Conservation (phyloP, 306 rosid genomes). For the Astragalus membranaceus region DNA sequence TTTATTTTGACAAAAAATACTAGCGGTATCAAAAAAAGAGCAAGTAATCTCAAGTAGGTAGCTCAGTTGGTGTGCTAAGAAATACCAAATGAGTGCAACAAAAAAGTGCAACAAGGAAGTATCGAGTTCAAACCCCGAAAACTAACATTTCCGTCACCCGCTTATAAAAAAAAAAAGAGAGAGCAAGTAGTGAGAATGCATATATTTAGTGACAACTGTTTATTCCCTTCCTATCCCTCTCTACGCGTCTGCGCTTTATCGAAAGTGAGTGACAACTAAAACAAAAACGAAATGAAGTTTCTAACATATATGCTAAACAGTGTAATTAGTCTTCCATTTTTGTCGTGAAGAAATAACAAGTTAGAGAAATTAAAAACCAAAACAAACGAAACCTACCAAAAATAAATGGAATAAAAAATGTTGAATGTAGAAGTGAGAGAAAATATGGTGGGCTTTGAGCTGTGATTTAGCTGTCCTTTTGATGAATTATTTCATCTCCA, state of each 20-base stretch:
- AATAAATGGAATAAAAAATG: not conserved
- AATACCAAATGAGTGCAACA: too few relatives aligned
- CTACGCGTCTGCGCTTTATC: slow-evolving; percentile 28
- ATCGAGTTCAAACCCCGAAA: too few relatives aligned
- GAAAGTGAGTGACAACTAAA: slow-evolving; percentile 7
- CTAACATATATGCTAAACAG: not conserved
- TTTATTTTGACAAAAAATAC: too few relatives aligned
- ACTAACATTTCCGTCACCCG: too few relatives aligned
- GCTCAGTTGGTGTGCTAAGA: too few relatives aligned
- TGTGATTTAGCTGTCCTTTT: slow-evolving; percentile 80
- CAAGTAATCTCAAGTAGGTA: too few relatives aligned
- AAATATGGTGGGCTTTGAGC: slow-evolving; percentile 84
- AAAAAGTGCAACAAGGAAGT: too few relatives aligned
- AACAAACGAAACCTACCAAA: not conserved
- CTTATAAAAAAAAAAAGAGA: too few relatives aligned
- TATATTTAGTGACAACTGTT: slow-evolving; percentile 1
- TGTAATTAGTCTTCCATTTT: not conserved
- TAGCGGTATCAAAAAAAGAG: too few relatives aligned
- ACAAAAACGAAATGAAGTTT: not conserved
- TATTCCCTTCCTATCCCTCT: not conserved
- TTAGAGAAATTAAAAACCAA: not conserved
- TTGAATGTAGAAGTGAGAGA: slow-evolving; percentile 15
- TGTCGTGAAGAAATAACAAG: not conserved
- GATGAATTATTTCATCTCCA: slow-evolving; percentile 39
- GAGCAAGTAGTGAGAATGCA: too few relatives aligned